Conservation (phyloP, 352 stramenopile genomes). For the Phytopythium cucurbitacearum region DNA sequence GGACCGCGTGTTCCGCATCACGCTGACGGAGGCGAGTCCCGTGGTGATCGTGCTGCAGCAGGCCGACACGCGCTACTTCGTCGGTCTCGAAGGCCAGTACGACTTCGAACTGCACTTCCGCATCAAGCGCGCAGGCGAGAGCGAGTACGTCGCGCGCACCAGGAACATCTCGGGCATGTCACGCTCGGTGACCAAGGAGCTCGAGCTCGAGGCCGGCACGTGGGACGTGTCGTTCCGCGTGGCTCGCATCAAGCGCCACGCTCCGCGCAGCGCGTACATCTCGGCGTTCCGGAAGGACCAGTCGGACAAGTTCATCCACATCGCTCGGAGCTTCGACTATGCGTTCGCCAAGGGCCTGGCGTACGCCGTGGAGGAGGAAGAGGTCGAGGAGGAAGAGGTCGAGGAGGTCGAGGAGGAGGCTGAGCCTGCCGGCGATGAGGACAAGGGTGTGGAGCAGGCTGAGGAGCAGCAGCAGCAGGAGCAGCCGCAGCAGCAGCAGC, state of each 20-base stretch:
- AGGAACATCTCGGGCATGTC: conserved; percentile 18
- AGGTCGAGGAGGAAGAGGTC: conserved; percentile 16
- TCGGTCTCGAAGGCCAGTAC: conserved; percentile 35
- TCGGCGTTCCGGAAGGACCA: no score
- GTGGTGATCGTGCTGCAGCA: conserved; percentile 36
- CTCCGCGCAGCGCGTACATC: no score
- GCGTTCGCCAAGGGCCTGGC: conserved; percentile 5
- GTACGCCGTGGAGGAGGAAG: conserved; percentile 31
- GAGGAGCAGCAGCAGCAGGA: conserved; percentile 11
- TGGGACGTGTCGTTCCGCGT: conserved; percentile 16
- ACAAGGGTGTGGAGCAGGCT: not conserved
- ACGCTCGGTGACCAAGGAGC: conserved; percentile 33
- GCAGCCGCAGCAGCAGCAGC: conserved; percentile 9
- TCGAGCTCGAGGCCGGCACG: conserved; percentile 18
- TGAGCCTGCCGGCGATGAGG: conserved; percentile 35
- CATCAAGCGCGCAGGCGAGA: conserved; percentile 18
- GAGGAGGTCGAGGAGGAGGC: conserved; percentile 39
- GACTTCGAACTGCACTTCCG: conserved; percentile 32
- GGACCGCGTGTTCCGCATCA: conserved; percentile 26
- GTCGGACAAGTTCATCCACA: no score
- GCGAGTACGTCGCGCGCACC: conserved; percentile 22
- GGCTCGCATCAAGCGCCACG: no score
- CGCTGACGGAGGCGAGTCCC: conserved; percentile 13
- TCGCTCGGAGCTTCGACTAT: no score
- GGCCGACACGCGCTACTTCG: conserved; percentile 34